phyloP scores from a whole-genome alignment of 2,329 filamentous ascomycete species.

The Neofusicoccum kwambonambiense region DNA sequence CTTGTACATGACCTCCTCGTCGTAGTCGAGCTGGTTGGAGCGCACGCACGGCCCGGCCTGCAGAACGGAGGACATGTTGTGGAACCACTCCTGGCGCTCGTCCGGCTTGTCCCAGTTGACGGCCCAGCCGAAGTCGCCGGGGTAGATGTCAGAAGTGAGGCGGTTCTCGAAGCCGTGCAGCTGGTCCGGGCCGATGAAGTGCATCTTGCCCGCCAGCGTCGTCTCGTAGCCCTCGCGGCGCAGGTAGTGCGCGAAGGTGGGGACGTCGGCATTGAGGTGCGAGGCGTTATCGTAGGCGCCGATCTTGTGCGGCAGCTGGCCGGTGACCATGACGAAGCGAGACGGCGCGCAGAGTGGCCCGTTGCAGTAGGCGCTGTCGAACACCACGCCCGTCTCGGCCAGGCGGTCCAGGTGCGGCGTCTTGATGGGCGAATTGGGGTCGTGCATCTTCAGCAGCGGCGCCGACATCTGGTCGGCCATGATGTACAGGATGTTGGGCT shows the following conservation, averaged over 20 bases:
- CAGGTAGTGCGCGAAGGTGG: conserved; percentile 90
- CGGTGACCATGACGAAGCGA: conserved; percentile 91
- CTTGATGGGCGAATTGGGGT: conserved; percentile 82
- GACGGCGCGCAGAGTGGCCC: conserved; percentile 90
- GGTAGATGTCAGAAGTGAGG: conserved; percentile 93
- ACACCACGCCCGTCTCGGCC: conserved; percentile 79
- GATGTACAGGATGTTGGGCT: conserved; percentile 84
- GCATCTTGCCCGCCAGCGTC: conserved; percentile 92
- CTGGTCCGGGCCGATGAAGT: conserved; percentile 87
- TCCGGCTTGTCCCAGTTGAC: conserved; percentile 93
- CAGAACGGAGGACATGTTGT: conserved; percentile 90
- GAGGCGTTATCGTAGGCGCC: conserved; percentile 89
- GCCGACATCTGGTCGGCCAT: conserved; percentile 96
- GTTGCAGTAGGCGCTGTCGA: conserved; percentile 92
- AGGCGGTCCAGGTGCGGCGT: conserved; percentile 86
- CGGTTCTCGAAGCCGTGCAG: conserved; percentile 91
- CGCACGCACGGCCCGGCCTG: conserved; percentile 86
- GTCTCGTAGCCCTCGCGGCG: conserved; percentile 85
- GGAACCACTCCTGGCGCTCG: conserved; percentile 82
- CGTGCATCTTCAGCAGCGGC: conserved; percentile 88
- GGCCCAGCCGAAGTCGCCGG: conserved; percentile 89
- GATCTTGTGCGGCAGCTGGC: conserved; percentile 87
- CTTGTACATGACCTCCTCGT: conserved; percentile 93
- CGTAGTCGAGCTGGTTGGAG: conserved; percentile 93
- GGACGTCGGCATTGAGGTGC: conserved; percentile 77